Evolutionary conservation across 169 alveolate species (phyloP), one percentile per base, ranked within the genome.

Genomic region (Plasmodium gaboni): DNA sequence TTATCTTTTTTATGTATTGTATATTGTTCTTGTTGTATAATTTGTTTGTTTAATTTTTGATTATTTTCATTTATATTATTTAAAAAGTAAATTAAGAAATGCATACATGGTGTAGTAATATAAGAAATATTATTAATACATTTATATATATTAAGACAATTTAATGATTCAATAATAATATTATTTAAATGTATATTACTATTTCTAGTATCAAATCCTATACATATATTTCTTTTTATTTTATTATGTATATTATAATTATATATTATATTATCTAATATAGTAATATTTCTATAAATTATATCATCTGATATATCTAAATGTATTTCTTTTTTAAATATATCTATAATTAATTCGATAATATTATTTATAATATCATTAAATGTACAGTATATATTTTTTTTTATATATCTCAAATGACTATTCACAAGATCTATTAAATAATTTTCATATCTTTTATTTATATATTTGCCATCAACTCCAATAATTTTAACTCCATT

Each of bases 401-500:
- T 60, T 24, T 72, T 61, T 60, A 70, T 15, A 85, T 70, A 85
- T 15, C 55, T 63, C 13, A 85, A 85, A 85, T 85, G 92, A 6
- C 26, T 60, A 60, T 94, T 94, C 7, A 92, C 94, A 67, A 94
- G 88, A 0, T 61, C 90, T n/a, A 73, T 60, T 73, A 92, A 89
- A 55, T 70, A 70, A n/a, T 72, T 5, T 60, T 94, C 96, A 93
- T 94, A 94, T 55, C 8, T 17, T 63, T 87, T 61, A 13, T 86
- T 88, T 28, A 94, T 70, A 73, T 87, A 74, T 28, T 64, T 57
- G 2, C 96, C 96, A 53, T 92, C 67, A n/a, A 60, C 42, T 22
- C 88, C 93, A 28, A 94, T 55, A 22, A 94, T 73, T 69, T 94
- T 94, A 19, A 94, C 76, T 9, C 96, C 96, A 87, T 94, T 94